phyloP scores from a whole-genome alignment of 495 filamentous ascomycete genomes.

The Talaromyces adpressus region DNA sequence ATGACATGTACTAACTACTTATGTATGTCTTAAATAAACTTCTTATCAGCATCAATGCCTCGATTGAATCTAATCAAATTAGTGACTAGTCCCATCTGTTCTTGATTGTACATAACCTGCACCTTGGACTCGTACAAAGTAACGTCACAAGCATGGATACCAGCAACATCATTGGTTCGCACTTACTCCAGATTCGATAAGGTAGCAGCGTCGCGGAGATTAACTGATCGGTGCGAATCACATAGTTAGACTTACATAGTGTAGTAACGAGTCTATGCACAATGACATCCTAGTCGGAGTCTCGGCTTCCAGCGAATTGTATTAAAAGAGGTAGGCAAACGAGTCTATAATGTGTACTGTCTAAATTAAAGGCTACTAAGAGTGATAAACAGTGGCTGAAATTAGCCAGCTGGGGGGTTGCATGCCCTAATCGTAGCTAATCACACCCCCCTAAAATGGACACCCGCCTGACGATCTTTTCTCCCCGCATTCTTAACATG shows the following conservation, averaged over 20 bases:
- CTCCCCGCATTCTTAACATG: conserved; percentile 1
- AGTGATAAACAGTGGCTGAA: background rate
- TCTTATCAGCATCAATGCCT: background rate
- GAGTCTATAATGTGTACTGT: background rate
- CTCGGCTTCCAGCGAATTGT: background rate
- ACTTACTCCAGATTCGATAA: background rate
- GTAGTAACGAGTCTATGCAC: background rate
- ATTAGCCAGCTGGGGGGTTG: background rate
- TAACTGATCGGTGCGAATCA: background rate
- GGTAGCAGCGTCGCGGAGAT: background rate
- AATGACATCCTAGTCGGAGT: background rate
- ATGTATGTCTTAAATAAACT: background rate
- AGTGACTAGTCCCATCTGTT: background rate
- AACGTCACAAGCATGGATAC: background rate
- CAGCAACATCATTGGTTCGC: background rate
- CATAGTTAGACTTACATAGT: background rate
- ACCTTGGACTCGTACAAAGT: background rate
- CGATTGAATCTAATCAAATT: background rate
- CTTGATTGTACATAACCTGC: background rate
- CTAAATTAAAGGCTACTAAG: background rate
- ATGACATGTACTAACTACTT: background rate
- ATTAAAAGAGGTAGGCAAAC: background rate
- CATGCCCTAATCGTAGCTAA: background rate
- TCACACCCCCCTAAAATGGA: background rate
- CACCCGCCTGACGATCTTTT: conserved; percentile 1